Evolutionary conservation across 73 alveolate species (phyloP), one percentile per base, ranked within the genome.

Genomic region (Symbiodinium pilosum): DNA sequence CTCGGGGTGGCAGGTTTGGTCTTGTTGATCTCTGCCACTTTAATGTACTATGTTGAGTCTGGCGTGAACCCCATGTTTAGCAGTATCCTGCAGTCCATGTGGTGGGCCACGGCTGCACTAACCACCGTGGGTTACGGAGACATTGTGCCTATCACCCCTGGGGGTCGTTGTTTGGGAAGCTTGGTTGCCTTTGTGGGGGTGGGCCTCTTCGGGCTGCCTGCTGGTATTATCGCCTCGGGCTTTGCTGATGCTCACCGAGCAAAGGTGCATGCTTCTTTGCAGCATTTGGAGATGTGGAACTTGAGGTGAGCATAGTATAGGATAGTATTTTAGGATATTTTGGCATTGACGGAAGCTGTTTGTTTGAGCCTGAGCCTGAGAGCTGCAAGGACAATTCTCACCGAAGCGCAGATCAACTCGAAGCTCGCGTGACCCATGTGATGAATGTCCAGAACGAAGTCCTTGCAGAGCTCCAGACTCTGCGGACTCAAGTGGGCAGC

Each of bases 21-120:
- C 81, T 88, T 68, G 68, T 52, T 91, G 88, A 43, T 91, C 77
- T 91, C 97, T 3, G 47, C 88, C 54, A 69, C 97, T 32, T 69
- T 68, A 69, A 91, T 91, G 97, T 91, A 69, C 97, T 69, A 69
- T n/a, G 97, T 91, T 85, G 97, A 69, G 38, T 68, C 88, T 1
- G 87, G 88, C 3, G 87, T 39, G n/a, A 71, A 71, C 16, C 30
- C 44, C 41, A 41, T 69, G 97, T 91, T 91, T 20, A 43, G 77
- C 77, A 91, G 97, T 54, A 69, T 91, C 54, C 26, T 91, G 87
- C 56, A 85, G 18, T 91, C 97, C 54, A 91, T 91, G 97, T 91
- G 97, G 97, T 91, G 97, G 97, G 97, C 88, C 69, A 91, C 97
- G 5, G 97, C 77, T 30, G 52, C 97, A 5, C 52, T 91, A 28